Base-by-base conservation (phyloP, 1,284 basidiomycete species). In the Cutaneotrichosporon dermatis region DNA sequence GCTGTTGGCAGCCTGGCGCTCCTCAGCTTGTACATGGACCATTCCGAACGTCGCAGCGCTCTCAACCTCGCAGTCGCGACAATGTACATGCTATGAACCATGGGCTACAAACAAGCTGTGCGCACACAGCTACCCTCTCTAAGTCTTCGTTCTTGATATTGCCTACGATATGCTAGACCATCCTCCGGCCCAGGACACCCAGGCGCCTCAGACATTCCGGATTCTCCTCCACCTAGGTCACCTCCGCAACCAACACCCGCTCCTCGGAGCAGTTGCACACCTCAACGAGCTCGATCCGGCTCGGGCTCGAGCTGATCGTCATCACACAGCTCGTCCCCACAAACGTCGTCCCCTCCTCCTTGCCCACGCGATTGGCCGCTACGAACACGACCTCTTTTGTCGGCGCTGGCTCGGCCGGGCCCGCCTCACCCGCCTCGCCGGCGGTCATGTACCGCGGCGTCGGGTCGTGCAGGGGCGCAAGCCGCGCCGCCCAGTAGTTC, bases 311-410 rank as follows among this genome's bases (percentile, higher is more conserved):
- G 1, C 71, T 69, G 3, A 81, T 61, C 6, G 69, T 69, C 68
- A 81, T 74, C 8, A 78, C 74, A 45, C 75, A 76, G 42, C 76
- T 78, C 4, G 78, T 78, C 4, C 80, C 80, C 2, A 78, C 72
- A 54, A 81, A 82, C n/a, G 57, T 72, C 0, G 73, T 74, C 0
- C 79, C 79, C 49, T 73, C 70, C 61, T 81, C 80, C 2, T 60
- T 67, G 1, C 80, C 80, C 0, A 77, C 67, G 3, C 80, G 65
- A 60, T 82, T 82, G 57, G 75, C 76, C 1, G 68, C 76, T 0
- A 80, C 74, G 58, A 82, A 79, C 1, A 77, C 72, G 2, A 78
- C 72, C 35, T 78, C 74, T 36, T 70, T 76, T 8, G 51, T 44
- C 9, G 46, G 6, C 3, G 52, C 39, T 5, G 57, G 55, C n/a